Evolutionary conservation across 352 stramenopile genomes (phyloP).

Genomic region (Phytophthora crassamura): DNA sequence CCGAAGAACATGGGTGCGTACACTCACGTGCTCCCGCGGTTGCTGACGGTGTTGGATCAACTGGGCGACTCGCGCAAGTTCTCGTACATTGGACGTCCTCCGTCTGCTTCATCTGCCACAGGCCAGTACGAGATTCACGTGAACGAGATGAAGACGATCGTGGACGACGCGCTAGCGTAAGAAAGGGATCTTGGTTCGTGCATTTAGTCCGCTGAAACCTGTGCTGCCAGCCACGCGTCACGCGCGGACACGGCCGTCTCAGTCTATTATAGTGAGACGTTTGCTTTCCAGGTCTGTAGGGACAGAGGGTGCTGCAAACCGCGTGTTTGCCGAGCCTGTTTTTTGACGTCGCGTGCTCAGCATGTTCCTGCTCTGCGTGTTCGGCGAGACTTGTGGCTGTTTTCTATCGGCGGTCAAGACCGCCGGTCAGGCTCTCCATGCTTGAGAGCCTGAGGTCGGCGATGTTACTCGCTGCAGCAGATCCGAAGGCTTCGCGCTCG

Average conservation of each 20-base stretch:
- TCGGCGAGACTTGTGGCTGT: constrained; percentile 3
- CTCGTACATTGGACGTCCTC: constrained; percentile 94
- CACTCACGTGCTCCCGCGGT: constrained; percentile 90
- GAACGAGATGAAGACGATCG: constrained; percentile 94
- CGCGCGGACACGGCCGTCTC: constrained; percentile 32
- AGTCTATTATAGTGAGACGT: too few species aligned
- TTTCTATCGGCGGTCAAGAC: constrained; percentile 22
- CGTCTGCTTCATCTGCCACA: constrained; percentile 96
- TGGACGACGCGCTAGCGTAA: constrained; percentile 85
- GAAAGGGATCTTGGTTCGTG: constrained; percentile 8
- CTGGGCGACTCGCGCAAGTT: constrained; percentile 63
- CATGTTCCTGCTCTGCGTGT: constrained; percentile 2
- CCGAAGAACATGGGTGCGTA: constrained; percentile 99
- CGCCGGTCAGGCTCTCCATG: constrained; percentile 5
- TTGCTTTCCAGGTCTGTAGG: too few species aligned
- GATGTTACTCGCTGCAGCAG: constrained; percentile 14
- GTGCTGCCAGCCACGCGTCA: constrained; percentile 32
- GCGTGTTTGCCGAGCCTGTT: constrained; percentile 13
- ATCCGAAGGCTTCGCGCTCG: constrained; percentile 8
- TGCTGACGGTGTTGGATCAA: constrained; percentile 94
- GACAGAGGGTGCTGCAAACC: neutral
- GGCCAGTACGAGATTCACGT: constrained; percentile 95
- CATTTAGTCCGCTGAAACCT: constrained; percentile 11
- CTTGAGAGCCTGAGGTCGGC: neutral
- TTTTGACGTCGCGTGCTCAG: constrained; percentile 11